phyloP scores from a whole-genome alignment of 768 basidiomycete genomes.

The Pulveroboletus sp. region DNA sequence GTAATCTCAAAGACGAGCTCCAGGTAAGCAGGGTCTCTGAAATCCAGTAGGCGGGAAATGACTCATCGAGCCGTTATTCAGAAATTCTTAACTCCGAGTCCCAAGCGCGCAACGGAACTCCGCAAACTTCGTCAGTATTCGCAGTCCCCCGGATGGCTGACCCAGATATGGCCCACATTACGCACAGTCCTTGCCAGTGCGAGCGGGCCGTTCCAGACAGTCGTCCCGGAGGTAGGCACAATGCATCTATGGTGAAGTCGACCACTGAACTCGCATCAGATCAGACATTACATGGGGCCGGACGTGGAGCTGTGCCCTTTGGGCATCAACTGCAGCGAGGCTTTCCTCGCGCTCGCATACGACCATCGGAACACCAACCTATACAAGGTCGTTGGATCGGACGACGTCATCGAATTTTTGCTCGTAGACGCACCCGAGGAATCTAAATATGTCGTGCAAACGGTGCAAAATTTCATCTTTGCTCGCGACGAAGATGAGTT shows the following conservation, averaged over 20 bases:
- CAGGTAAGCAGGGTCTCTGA: not conserved
- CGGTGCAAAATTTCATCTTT: constrained; percentile 1
- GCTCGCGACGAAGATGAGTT: not conserved
- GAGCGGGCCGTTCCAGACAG: constrained; percentile 21
- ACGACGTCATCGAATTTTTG: constrained; percentile 24
- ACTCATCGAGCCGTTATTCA: not conserved
- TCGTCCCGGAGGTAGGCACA: constrained; percentile 18
- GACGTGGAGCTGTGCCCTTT: constrained; percentile 19
- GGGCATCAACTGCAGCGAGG: constrained; percentile 23
- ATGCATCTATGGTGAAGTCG: not conserved
- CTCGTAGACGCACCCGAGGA: constrained; percentile 20
- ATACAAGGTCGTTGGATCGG: constrained; percentile 23
- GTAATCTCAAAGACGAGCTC: constrained; percentile 13
- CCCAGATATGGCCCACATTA: constrained; percentile 19
- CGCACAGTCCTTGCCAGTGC: constrained; percentile 17
- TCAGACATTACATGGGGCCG: constrained; percentile 15
- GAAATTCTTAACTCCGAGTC: constrained; percentile 16
- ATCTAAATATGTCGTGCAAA: constrained; percentile 15
- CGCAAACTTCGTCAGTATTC: constrained; percentile 5
- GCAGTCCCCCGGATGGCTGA: constrained; percentile 17
- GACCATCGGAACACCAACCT: constrained; percentile 20
- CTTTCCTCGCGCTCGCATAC: constrained; percentile 21
- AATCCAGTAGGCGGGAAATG: not conserved
- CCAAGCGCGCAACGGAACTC: constrained; percentile 16
- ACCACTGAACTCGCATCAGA: constrained; percentile 2